These are phyloP conservation scores for Aspergillus phoenicis DNA, from an alignment of 2,329 filamentous ascomycete species.

Conservation along the genomic window DNA sequence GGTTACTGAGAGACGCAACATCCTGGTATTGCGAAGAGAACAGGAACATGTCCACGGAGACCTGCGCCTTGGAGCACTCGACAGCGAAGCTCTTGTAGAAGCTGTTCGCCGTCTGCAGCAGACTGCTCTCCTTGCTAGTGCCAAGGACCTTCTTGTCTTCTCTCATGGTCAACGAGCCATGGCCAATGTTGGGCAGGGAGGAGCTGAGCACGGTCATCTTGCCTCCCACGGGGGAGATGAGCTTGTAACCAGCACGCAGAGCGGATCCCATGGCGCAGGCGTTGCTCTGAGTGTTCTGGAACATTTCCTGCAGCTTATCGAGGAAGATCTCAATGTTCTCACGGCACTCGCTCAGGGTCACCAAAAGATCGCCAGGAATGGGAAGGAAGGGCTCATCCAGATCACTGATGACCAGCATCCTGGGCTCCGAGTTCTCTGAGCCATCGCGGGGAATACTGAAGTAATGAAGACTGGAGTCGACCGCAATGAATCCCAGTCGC, in stretches of 20 bases:
- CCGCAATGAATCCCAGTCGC: constrained; percentile 89
- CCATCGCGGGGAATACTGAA: constrained; percentile 90
- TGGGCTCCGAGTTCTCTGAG: constrained; percentile 80
- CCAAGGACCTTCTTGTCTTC: constrained; percentile 96
- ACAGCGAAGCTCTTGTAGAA: constrained; percentile 99
- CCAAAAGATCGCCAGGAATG: constrained; percentile 86
- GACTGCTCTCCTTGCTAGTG: constrained; percentile 83
- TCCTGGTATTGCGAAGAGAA: constrained; percentile 97
- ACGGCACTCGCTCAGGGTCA: constrained; percentile 84
- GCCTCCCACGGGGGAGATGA: constrained; percentile 90
- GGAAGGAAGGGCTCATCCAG: constrained; percentile 95
- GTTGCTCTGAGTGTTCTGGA: constrained; percentile 87
- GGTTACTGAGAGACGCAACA: constrained; percentile 91
- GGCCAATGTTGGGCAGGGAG: constrained; percentile 84
- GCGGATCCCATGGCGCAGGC: constrained; percentile 95
- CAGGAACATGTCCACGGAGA: constrained; percentile 97
- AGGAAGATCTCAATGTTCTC: constrained; percentile 91
- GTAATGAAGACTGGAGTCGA: constrained; percentile 93
- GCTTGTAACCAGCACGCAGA: constrained; percentile 87
- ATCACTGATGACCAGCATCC: constrained; percentile 92
- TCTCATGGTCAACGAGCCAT: constrained; percentile 86
- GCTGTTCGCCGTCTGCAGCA: constrained; percentile 89
- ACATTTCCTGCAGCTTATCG: constrained; percentile 91
- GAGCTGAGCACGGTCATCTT: constrained; percentile 93
- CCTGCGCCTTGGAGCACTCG: constrained; percentile 97